Conservation (phyloP, 768 basidiomycete species). For the Asterophora parasitica region DNA sequence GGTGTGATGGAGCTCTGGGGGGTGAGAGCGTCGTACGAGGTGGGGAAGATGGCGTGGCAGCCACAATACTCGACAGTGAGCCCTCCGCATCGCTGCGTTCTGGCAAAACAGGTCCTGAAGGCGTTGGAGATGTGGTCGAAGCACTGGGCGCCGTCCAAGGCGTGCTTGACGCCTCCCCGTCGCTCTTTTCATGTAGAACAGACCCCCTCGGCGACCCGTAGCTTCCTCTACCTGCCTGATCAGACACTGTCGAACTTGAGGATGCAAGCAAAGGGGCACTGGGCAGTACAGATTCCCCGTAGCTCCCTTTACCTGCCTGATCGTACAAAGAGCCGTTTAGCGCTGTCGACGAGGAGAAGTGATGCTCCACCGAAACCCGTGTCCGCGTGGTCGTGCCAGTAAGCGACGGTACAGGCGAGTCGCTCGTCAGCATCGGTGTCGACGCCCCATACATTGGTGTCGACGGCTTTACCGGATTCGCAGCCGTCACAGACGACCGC, state of each 20-base stretch:
- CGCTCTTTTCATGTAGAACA: not conserved
- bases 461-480: constrained; percentile 18
- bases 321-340: not conserved
- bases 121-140: not conserved
- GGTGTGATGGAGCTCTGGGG: too few relatives aligned
- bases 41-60: not conserved
- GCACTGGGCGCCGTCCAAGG: too few relatives aligned
- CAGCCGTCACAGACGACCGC: constrained; percentile 39
- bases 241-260: too few relatives aligned
- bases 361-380: constrained; percentile 13
- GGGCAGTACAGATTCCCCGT: too few relatives aligned
- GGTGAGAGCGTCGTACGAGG: not conserved
- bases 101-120: not conserved
- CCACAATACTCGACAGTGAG: not conserved
- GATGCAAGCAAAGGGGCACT: too few relatives aligned
- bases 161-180: too few relatives aligned
- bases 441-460: constrained; percentile 17
- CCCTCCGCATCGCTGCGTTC: constrained; percentile 6
- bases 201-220: too few relatives aligned
- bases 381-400: not conserved
- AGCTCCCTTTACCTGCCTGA: not conserved
- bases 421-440: constrained; percentile 3
- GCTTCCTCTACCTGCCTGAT: not conserved
- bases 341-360: not conserved
- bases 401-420: constrained; percentile 9